Percentiles rank a stretch among this genome's conserved stretches.
Evolutionary conservation across 2,329 filamentous ascomycete genomes (phyloP).

Genomic region (Alternaria consortialis): DNA sequence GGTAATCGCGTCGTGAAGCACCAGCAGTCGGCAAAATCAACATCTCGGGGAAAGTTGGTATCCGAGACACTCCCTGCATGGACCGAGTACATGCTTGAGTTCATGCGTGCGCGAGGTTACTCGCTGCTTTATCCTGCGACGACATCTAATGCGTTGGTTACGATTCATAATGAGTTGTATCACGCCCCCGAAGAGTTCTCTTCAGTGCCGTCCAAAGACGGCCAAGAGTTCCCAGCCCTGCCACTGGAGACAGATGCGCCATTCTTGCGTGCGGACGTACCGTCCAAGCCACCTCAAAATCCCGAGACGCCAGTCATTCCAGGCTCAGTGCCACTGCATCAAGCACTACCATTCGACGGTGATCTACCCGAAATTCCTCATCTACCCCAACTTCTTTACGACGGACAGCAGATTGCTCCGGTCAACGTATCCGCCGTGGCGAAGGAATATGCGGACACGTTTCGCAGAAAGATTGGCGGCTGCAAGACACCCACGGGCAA

Average conservation of each 20-base stretch:
- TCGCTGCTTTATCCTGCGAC: constrained; percentile 78
- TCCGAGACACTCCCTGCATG: constrained; percentile 76
- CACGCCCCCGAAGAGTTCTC: constrained; percentile 73
- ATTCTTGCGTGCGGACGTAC: constrained; percentile 54
- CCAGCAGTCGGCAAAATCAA: constrained; percentile 31
- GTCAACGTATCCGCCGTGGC: constrained; percentile 58
- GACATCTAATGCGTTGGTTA: constrained; percentile 66
- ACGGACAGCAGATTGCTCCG: constrained; percentile 62
- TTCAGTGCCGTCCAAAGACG: constrained; percentile 3
- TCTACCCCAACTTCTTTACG: constrained; percentile 71
- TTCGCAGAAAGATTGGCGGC: constrained; percentile 72
- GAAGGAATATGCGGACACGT: constrained; percentile 64
- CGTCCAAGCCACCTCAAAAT: constrained; percentile 20
- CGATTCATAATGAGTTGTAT: constrained; percentile 79
- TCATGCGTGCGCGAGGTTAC: constrained; percentile 80
- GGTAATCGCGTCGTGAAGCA: constrained; percentile 64
- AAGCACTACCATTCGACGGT: constrained; percentile 58
- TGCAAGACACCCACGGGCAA: constrained; percentile 60
- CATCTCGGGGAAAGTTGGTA: constrained; percentile 55
- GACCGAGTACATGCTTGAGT: constrained; percentile 79
- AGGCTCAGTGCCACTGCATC: constrained; percentile 57
- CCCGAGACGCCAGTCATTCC: constrained; percentile 59
- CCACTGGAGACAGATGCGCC: constrained; percentile 37
- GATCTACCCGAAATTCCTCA: constrained; percentile 58
- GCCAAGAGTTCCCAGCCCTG: constrained; percentile 8